phyloP scores from a whole-genome alignment of 2,329 filamentous ascomycete genomes.

The Pseudogymnoascus sp. region DNA sequence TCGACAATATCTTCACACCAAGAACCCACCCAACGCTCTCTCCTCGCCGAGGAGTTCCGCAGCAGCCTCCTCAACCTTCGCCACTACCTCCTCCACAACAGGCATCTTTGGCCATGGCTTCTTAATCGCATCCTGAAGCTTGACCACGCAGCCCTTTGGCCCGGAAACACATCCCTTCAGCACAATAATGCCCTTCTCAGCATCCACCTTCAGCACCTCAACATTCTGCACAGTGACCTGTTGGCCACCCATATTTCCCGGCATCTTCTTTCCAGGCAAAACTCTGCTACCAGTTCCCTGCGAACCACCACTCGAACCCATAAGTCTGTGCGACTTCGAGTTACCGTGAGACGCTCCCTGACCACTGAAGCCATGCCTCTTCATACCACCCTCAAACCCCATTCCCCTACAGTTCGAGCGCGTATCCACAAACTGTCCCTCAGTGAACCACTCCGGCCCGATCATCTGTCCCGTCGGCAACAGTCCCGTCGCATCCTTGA shows the following conservation, averaged over 20 bases:
- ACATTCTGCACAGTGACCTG: conserved; percentile 87
- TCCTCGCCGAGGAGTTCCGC: conserved; percentile 14
- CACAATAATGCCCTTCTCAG: conserved; percentile 78
- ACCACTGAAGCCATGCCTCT: conserved; percentile 82
- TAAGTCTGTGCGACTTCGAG: conserved; percentile 85
- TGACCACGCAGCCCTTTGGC: conserved; percentile 78
- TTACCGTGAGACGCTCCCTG: conserved; percentile 93
- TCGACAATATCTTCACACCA: conserved; percentile 10
- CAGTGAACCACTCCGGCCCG: conserved; percentile 81
- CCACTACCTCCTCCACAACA: conserved; percentile 42
- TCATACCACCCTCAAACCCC: conserved; percentile 97
- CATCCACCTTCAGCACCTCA: conserved; percentile 80
- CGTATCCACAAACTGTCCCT: conserved; percentile 86
- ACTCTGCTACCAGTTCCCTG: conserved; percentile 92
- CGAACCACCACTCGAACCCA: conserved; percentile 82
- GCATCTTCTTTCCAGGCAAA: conserved; percentile 94
- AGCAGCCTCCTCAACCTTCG: conserved; percentile 34
- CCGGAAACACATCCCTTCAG: conserved; percentile 83
- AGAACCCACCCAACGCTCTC: neutral
- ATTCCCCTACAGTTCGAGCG: conserved; percentile 73
- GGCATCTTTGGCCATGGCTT: conserved; percentile 63
- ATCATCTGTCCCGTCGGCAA: conserved; percentile 69
- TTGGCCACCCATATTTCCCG: conserved; percentile 88
- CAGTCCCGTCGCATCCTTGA: conserved; percentile 66
- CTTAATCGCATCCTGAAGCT: conserved; percentile 85